Percentiles rank a stretch among this genome's conserved stretches.
These are phyloP conservation scores for Phytophthora megakarya DNA, from an alignment of 352 stramenopile species.

Conservation along the genomic window DNA sequence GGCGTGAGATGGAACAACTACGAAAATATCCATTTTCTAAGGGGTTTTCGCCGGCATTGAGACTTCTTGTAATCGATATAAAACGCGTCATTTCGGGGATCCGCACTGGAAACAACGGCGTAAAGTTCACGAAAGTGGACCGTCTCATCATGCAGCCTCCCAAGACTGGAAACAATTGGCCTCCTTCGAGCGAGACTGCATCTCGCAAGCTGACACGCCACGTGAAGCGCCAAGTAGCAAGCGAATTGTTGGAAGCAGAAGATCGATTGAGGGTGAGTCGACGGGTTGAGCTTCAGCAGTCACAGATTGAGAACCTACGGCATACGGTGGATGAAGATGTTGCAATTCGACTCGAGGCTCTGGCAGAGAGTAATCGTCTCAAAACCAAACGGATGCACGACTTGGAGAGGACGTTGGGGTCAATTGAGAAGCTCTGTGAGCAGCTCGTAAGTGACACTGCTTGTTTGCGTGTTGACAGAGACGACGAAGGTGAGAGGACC, in stretches of 20 bases:
- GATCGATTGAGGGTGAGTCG: slow-evolving; percentile 28
- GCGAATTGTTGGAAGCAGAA: slow-evolving; percentile 33
- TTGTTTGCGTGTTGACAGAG: slow-evolving; percentile 41
- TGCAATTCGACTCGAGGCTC: slow-evolving; percentile 39
- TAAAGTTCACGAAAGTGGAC: slow-evolving; percentile 54
- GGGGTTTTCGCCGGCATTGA: slow-evolving; percentile 36
- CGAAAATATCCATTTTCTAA: slow-evolving; percentile 68
- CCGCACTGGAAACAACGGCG: slow-evolving; percentile 43
- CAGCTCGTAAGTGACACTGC: slow-evolving; percentile 62
- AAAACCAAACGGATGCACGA: slow-evolving; percentile 64
- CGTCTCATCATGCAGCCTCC: slow-evolving; percentile 45
- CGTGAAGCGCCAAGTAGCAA: slow-evolving; percentile 47
- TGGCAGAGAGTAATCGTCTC: slow-evolving; percentile 61
- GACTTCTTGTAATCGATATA: slow-evolving; percentile 45
- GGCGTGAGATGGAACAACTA: slow-evolving; percentile 49
- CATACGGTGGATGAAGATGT: slow-evolving; percentile 54
- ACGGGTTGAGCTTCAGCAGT: slow-evolving; percentile 51
- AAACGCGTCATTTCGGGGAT: slow-evolving; percentile 53
- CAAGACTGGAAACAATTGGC: not conserved
- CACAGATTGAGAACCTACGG: slow-evolving; percentile 49
- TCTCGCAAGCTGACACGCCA: slow-evolving; percentile 59
- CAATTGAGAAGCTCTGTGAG: slow-evolving; percentile 72
- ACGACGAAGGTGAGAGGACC: slow-evolving; percentile 14
- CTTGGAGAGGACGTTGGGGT: slow-evolving; percentile 58
- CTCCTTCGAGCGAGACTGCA: slow-evolving; percentile 11